These are phyloP conservation scores for Phoma sp. DNA, from an alignment of 2,329 filamentous ascomycete species.

Conservation along the genomic window DNA sequence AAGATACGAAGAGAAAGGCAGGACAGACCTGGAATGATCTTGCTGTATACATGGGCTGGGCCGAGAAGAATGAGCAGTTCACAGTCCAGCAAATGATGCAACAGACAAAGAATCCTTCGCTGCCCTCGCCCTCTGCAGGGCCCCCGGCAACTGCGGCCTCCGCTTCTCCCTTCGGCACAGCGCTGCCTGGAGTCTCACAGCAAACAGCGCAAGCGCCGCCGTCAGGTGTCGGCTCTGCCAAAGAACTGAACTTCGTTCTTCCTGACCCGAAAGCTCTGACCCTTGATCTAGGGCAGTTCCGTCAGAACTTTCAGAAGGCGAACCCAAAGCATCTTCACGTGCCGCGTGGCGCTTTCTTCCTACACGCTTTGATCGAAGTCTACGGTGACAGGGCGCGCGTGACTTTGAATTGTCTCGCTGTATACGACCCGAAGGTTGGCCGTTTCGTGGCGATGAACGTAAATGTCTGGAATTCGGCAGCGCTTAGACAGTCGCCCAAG, in stretches of 20 bases:
- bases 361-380: conserved; percentile 55
- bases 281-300: conserved; percentile 37
- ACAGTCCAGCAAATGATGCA: conserved; percentile 21
- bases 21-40: conserved; percentile 30
- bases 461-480: conserved; percentile 27
- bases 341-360: conserved; percentile 53
- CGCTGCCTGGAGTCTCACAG: conserved; percentile 22
- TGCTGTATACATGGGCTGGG: conserved; percentile 34
- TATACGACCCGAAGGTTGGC: conserved; percentile 53
- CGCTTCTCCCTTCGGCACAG: conserved; percentile 15
- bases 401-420: conserved; percentile 53
- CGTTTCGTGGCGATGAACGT: conserved; percentile 45
- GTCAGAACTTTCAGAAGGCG: conserved; percentile 26
- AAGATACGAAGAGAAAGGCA: conserved; percentile 30
- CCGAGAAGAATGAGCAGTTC: conserved; percentile 20
- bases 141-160: conserved; percentile 14
- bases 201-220: conserved; percentile 10
- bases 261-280: conserved; percentile 33
- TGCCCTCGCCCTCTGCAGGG: conserved; percentile 5
- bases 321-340: conserved; percentile 31
- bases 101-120: conserved; percentile 15
- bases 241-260: conserved; percentile 31
- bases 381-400: conserved; percentile 50
- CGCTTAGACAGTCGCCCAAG: conserved; percentile 48
- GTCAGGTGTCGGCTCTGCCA: conserved; percentile 21